Percentiles rank a stretch among this genome's conserved stretches.
These are phyloP conservation scores for Epichloe festucae DNA, from an alignment of 2,329 filamentous ascomycete genomes.

Conservation along the genomic window DNA sequence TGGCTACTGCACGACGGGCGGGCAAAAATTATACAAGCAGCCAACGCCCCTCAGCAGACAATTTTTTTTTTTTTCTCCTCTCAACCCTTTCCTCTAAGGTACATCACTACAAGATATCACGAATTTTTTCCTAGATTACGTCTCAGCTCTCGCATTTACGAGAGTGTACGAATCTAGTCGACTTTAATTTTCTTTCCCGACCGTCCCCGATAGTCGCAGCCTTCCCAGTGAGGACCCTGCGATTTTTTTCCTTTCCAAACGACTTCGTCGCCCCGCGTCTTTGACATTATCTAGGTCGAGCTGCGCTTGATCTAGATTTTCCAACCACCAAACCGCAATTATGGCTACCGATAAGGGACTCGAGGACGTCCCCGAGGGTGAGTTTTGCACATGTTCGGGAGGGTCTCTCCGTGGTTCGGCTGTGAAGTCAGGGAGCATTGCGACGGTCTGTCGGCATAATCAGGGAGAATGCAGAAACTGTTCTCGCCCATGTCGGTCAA, in stretches of 20 bases:
- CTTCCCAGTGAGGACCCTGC: conserved; percentile 23
- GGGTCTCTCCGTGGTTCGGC: no score
- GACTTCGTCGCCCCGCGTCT: conserved; percentile 26
- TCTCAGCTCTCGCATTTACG: conserved; percentile 29
- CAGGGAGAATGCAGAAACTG: background rate
- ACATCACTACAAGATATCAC: conserved; percentile 20
- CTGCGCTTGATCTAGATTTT: conserved; percentile 63
- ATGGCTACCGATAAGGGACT: conserved; percentile 98
- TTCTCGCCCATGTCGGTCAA: background rate
- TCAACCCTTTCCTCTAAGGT: conserved; percentile 17
- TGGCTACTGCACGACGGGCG: conserved; percentile 8
- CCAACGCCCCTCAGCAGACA: conserved; percentile 25
- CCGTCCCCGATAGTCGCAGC: conserved; percentile 18
- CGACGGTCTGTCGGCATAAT: background rate
- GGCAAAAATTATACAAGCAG: conserved; percentile 21
- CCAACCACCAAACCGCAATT: conserved; percentile 55
- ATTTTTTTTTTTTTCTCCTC: conserved; percentile 20
- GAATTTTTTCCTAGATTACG: conserved; percentile 28
- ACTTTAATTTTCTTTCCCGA: conserved; percentile 17
- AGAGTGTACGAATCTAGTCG: conserved; percentile 37
- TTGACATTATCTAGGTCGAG: conserved; percentile 52
- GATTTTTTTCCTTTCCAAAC: conserved; percentile 20
- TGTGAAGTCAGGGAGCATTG: background rate
- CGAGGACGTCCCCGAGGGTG: conserved; percentile 93
- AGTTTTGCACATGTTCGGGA: conserved; percentile 27